phyloP scores from a whole-genome alignment of 129 eudicot genomes.

The Centrapalus pauciflorus region DNA sequence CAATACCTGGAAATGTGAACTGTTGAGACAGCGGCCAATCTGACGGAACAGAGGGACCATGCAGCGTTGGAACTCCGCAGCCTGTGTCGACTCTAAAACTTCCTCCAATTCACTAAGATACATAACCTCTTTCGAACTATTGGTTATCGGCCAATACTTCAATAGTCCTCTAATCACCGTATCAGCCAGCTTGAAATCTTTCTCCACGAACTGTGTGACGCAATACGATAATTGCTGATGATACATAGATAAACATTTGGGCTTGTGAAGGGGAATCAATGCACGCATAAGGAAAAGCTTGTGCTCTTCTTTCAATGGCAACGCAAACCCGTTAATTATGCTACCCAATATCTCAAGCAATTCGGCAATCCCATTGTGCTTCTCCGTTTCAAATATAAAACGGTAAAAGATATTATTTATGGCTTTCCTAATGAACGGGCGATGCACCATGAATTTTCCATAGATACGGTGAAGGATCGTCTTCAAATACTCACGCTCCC shows the following conservation, averaged over 20 bases:
- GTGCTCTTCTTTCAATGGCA: constrained; percentile 64
- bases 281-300: constrained; percentile 60
- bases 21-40: constrained; percentile 60
- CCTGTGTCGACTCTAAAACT: constrained; percentile 65
- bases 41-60: constrained; percentile 63
- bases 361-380: constrained; percentile 57
- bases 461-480: constrained; percentile 61
- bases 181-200: constrained; percentile 61
- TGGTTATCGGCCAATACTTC: constrained; percentile 76
- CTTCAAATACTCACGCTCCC: constrained; percentile 73
- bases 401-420: constrained; percentile 47
- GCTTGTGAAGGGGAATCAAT: constrained; percentile 73
- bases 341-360: constrained; percentile 66
- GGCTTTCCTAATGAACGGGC: constrained; percentile 71
- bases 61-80: constrained; percentile 66
- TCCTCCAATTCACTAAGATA: constrained; percentile 74
- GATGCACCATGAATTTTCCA: constrained; percentile 63
- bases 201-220: constrained; percentile 73
- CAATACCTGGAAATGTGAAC: constrained; percentile 73
- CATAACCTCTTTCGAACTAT: constrained; percentile 62
- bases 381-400: constrained; percentile 46
- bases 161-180: constrained; percentile 59
- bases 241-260: constrained; percentile 56
- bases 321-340: constrained; percentile 58
- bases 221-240: constrained; percentile 75